phyloP scores from a whole-genome alignment of 2,329 filamentous ascomycete species.

The Stemphylium lycopersici region DNA sequence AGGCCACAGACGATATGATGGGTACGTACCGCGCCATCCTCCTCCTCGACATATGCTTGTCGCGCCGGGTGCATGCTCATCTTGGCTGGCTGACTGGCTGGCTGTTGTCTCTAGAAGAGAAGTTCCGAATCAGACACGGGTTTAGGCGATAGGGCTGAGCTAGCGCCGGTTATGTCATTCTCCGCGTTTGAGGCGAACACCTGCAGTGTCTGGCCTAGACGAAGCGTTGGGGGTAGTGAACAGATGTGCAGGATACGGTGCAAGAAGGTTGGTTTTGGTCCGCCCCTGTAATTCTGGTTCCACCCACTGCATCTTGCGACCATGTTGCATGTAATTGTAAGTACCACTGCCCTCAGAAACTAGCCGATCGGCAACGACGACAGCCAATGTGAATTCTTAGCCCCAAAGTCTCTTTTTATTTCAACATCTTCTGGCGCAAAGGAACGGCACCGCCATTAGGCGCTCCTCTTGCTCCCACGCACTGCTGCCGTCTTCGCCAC shows the following conservation, averaged over 20 bases:
- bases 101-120: conserved; percentile 24
- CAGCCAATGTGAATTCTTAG: conserved; percentile 39
- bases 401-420: conserved; percentile 35
- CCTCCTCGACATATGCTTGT: conserved; percentile 93
- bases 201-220: conserved; percentile 18
- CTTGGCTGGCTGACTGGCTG: conserved; percentile 18
- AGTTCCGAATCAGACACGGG: conserved; percentile 24
- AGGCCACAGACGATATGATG: background rate
- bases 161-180: conserved; percentile 37
- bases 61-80: conserved; percentile 81
- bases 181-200: conserved; percentile 20
- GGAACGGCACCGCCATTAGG: conserved; percentile 32
- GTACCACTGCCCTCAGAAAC: conserved; percentile 23
- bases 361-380: conserved; percentile 42
- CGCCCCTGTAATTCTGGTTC: background rate
- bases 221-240: conserved; percentile 8
- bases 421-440: conserved; percentile 27
- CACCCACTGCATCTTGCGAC: background rate
- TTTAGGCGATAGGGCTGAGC: conserved; percentile 37
- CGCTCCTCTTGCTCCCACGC: conserved; percentile 11
- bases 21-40: conserved; percentile 67
- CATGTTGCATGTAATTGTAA: conserved; percentile 32
- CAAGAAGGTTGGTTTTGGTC: background rate
- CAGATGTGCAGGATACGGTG: conserved; percentile 15
- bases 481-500: conserved; percentile 4